These are phyloP conservation scores for Posidonia oceanica DNA, from an alignment of 116 monocot species.

Conservation along the genomic window DNA sequence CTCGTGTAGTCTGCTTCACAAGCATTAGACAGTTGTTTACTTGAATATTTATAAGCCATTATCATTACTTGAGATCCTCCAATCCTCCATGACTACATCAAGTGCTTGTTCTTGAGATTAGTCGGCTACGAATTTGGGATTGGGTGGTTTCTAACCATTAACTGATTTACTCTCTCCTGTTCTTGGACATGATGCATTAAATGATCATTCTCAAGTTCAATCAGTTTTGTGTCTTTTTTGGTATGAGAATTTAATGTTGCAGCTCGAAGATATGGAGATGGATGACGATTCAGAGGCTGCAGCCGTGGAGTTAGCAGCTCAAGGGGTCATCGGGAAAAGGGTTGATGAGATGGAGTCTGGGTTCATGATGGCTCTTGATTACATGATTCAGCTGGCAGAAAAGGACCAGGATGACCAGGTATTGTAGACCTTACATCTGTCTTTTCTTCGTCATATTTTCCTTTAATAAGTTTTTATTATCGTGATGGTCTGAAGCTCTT, in stretches of 20 bases:
- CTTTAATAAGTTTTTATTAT: no score
- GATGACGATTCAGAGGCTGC: slow-evolving; percentile 55
- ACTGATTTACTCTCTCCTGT: no score
- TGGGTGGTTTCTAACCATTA: no score
- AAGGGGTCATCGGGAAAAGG: slow-evolving; percentile 89
- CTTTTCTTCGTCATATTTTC: neutral
- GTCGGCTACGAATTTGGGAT: no score
- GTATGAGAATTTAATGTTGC: neutral
- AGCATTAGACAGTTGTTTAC: no score
- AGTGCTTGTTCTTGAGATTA: no score
- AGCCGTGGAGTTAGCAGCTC: slow-evolving; percentile 81
- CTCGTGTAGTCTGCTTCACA: no score
- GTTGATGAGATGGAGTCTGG: slow-evolving; percentile 99
- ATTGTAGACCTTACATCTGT: neutral
- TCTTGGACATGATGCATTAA: no score
- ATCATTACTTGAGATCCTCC: no score
- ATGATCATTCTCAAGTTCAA: neutral
- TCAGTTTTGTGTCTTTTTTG: neutral
- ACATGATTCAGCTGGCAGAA: slow-evolving; percentile 73
- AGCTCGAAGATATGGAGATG: slow-evolving; percentile 93
- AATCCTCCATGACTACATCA: no score
- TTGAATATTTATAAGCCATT: no score
- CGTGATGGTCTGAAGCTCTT: no score
- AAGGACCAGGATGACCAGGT: slow-evolving; percentile 84
- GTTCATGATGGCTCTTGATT: slow-evolving; percentile 92